Evolutionary conservation across 345 rosid genomes (phyloP).

Genomic region (Brassica incana): DNA sequence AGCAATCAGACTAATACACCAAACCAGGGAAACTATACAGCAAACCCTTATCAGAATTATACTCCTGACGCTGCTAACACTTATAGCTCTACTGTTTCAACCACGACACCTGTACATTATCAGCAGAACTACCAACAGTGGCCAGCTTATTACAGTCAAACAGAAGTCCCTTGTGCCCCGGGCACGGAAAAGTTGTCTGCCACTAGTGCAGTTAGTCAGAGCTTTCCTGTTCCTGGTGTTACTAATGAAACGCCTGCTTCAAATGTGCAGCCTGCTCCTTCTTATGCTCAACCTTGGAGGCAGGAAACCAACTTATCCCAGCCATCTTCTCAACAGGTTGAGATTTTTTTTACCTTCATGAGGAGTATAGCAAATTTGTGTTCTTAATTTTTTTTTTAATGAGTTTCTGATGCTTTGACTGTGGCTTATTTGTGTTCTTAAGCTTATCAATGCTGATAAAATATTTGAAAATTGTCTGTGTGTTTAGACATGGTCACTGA

Average conservation of each 20-base stretch:
- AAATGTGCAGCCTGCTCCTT: constrained; percentile 57
- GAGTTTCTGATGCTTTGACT: constrained; percentile 1
- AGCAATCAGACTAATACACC: constrained; percentile 58
- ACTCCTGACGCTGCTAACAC: constrained; percentile 52
- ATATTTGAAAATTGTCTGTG: constrained; percentile 10
- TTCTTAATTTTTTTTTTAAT: background rate
- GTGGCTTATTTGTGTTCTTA: background rate
- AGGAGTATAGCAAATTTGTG: constrained; percentile 14
- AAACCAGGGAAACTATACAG: constrained; percentile 65
- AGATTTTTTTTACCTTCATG: constrained; percentile 19
- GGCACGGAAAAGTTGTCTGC: constrained; percentile 86
- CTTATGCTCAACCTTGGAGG: constrained; percentile 63
- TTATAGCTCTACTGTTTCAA: constrained; percentile 52
- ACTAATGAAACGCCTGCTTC: constrained; percentile 56
- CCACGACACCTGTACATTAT: constrained; percentile 59
- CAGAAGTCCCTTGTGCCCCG: constrained; percentile 98
- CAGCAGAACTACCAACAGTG: constrained; percentile 85
- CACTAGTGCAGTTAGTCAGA: constrained; percentile 55
- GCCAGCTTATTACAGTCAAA: constrained; percentile 76
- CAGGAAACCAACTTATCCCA: constrained; percentile 61
- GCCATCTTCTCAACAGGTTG: constrained; percentile 73
- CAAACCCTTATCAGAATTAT: constrained; percentile 69
- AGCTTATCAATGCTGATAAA: constrained; percentile 8
- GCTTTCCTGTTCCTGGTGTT: constrained; percentile 55
- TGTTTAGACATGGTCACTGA: constrained; percentile 24